Evolutionary conservation across 2,329 filamentous ascomycete species (phyloP), one percentile per base, ranked within the genome.

Genomic region (Aspergillus sp.): DNA sequence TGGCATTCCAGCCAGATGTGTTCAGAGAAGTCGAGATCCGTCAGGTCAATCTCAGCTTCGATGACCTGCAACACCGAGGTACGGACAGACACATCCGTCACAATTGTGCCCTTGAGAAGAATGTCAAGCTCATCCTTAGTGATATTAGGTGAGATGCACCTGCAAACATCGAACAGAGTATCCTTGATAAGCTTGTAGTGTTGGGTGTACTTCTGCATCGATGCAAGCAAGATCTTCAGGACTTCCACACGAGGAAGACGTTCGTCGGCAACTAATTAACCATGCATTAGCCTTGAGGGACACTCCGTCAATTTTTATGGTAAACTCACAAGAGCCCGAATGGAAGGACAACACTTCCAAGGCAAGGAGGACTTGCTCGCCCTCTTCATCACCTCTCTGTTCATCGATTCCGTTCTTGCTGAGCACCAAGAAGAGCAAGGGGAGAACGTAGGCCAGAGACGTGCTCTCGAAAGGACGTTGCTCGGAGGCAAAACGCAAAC

Each of bases 181-280:
- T 99, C 95, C 75, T 94, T 97, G 78, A 97, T 87, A 60, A 93
- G 82, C 77, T 97, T 97, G 81, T 97, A 97, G 76, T 99, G 95
- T 71, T 96, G 92, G 48, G 88, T 89, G 74, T 96, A 97, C 62
- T 80, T 85, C 73, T 96, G 91, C 91, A 99, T 96, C 1, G 92
- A 89, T 48, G 82, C 82, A 59, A 97, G 88, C 39, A 99, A 81
- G 3, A 85, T 82, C 2, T 85, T 81, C 4, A 98, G 76, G 39
- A 97, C 82, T 60, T 92, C 86, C 55, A 85, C 83, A 8, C 95
- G 88, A 30, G 94, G 92, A 25, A 97, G 84, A 32, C 88, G 85
- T 55, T 85, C 82, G 68, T 97, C 90, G 30, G 86, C 83, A 72
- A 81, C 78, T 80, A 62, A n/a, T 47, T 41, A 39, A 52, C 5